Evolutionary conservation across 805 yeast genomes (phyloP), one percentile per base, ranked within the genome.

Genomic region (Saturnispora bothae): DNA sequence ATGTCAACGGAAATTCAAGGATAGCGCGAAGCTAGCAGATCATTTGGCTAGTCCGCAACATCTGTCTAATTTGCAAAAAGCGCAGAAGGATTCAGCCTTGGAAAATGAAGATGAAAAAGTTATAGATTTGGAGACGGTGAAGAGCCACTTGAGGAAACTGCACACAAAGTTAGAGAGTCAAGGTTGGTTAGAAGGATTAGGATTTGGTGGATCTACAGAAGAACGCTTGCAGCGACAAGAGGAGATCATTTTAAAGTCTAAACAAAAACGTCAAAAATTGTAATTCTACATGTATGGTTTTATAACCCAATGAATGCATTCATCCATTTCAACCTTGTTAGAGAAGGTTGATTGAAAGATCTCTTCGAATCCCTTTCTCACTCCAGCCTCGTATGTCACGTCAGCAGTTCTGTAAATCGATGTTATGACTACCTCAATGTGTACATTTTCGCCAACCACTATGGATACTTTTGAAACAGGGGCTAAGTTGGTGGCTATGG

Each of bases 41-140:
- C 97, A 92, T 60, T 63, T 84, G 51, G 85, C 83, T 51, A 75
- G 85, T 27, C 76, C 76, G 26, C 78, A 70, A 43, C 97, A 82
- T 57, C 51, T 68, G 28, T 53, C 60, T 4, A 66, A 63, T 41
- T 65, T 68, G 40, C 69, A 57, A 2, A 48, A 57, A 30, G 40
- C 40, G 4, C 42, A 38, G 2, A 49, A 47, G 4, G 34, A 10
- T 5, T 6, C 12, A 5, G 12, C 12, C 13, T 7, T 38, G 8
- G 41, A 44, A 26, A 34, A 41, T 4, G 56, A 57, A 22, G 66
- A 4, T 28, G 8, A 61, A 29, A 58, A 58, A 3, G 66, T 77
- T 1, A n/a, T n/a, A n/a, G 64, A 74, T 0, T 45, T 71, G 5
- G 69, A 66, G 10, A 71, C 73, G 32, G 77, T 77, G 19, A 59